phyloP scores from a whole-genome alignment of 139 green algal species.

The Micractinium conductrix region DNA sequence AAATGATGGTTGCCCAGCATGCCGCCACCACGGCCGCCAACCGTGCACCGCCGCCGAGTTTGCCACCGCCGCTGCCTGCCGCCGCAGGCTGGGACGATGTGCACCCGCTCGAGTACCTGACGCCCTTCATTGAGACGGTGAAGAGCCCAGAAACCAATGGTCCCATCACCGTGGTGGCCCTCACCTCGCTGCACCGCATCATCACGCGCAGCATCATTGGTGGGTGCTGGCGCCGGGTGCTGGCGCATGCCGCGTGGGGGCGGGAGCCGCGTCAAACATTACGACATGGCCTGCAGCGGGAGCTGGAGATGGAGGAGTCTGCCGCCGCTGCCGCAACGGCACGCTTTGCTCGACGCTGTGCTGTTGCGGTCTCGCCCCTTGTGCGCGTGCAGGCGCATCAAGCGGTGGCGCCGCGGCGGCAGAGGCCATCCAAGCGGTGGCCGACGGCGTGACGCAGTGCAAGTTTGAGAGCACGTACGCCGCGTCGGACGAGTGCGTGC shows the following conservation, averaged over 20 bases:
- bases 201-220: constrained; percentile 76
- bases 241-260: background rate
- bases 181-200: constrained; percentile 83
- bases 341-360: background rate
- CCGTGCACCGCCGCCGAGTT: background rate
- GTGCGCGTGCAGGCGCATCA: constrained; percentile 41
- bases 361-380: background rate
- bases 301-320: background rate
- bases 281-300: background rate
- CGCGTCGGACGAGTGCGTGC: constrained; percentile 93
- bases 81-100: constrained; percentile 74
- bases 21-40: background rate
- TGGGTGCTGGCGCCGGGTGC: constrained; percentile 26
- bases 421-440: constrained; percentile 82
- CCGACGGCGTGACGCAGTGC: constrained; percentile 90
- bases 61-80: background rate
- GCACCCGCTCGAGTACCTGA: constrained; percentile 85
- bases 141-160: constrained; percentile 89
- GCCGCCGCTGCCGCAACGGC: background rate
- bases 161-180: constrained; percentile 88
- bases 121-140: constrained; percentile 92
- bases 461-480: constrained; percentile 94
- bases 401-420: constrained; percentile 53
- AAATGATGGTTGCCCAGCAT: background rate
- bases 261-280: background rate